These are phyloP conservation scores for Candida saitoana DNA, from an alignment of 805 yeast species.

Conservation along the genomic window DNA sequence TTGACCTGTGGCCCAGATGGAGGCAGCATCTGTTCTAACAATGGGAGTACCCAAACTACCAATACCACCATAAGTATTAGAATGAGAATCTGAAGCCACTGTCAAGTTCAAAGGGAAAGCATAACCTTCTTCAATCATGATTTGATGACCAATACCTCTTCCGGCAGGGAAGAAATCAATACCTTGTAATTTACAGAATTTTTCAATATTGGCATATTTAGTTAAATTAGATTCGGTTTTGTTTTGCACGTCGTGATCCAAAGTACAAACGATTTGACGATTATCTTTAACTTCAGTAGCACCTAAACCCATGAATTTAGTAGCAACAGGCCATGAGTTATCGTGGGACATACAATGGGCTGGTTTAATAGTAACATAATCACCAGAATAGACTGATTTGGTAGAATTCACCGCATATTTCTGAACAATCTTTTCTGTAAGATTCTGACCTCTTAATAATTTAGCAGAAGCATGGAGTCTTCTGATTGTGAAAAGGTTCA, in stretches of 20 bases:
- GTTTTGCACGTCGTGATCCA: conserved; percentile 98
- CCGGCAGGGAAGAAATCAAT: conserved; percentile 98
- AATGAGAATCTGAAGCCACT: conserved; percentile 97
- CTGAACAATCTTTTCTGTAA: conserved; percentile 95
- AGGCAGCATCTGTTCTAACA: conserved; percentile 97
- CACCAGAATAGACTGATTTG: conserved; percentile 81
- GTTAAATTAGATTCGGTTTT: conserved; percentile 81
- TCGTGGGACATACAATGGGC: conserved; percentile 99
- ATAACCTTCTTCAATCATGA: conserved; percentile 98
- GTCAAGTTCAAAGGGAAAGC: conserved; percentile 92
- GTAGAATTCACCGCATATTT: conserved; percentile 85
- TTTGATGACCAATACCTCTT: conserved; percentile 98
- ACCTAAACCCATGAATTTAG: conserved; percentile 92
- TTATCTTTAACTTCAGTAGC: conserved; percentile 79
- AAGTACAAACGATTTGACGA: conserved; percentile 89
- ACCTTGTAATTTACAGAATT: conserved; percentile 85
- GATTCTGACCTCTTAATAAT: conserved; percentile 59
- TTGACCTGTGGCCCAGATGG: conserved; percentile 99
- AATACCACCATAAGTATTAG: conserved; percentile 96
- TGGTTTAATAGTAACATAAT: conserved; percentile 90
- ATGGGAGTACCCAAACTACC: conserved; percentile 96
- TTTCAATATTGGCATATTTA: conserved; percentile 83
- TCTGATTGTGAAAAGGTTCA: not conserved
- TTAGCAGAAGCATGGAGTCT: not conserved
- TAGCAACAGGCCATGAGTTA: conserved; percentile 98